Evolutionary conservation across 1,139 yeast species (phyloP).

Genomic region (Nakaseomyces nivariensis): DNA sequence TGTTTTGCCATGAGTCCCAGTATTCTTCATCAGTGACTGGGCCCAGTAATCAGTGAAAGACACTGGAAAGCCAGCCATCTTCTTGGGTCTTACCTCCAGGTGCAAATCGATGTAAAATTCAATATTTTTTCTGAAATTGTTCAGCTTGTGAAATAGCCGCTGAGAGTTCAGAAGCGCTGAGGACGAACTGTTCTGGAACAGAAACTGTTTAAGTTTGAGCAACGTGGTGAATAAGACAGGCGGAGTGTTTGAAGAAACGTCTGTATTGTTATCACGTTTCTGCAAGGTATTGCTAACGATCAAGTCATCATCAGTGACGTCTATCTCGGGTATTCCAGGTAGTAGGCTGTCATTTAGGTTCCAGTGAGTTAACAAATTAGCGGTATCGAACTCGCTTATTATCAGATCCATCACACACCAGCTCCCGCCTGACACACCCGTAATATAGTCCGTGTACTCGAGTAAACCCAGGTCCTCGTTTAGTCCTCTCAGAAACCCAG

Average conservation of each 20-base stretch:
- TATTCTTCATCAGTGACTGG: constrained; percentile 39
- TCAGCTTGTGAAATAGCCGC: constrained; percentile 3
- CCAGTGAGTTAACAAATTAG: constrained; percentile 35
- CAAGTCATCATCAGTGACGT: constrained; percentile 22
- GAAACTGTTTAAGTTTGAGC: constrained; percentile 12
- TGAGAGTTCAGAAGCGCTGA: not conserved
- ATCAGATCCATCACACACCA: constrained; percentile 49
- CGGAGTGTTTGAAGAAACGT: constrained; percentile 7
- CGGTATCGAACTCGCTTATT: constrained; percentile 36
- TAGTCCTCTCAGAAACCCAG: constrained; percentile 49
- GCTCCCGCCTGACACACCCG: constrained; percentile 65
- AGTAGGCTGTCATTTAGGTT: constrained; percentile 40
- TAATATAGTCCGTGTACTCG: constrained; percentile 45
- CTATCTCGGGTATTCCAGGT: constrained; percentile 42
- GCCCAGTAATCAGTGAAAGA: constrained; percentile 66
- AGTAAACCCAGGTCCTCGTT: constrained; percentile 42
- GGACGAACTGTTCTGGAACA: constrained; percentile 7
- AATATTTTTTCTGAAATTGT: constrained; percentile 31
- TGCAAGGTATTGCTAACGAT: constrained; percentile 6
- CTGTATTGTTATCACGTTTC: not conserved
- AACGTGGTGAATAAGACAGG: constrained; percentile 3
- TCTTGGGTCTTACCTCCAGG: constrained; percentile 42
- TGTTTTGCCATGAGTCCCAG: constrained; percentile 28
- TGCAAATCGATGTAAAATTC: constrained; percentile 44
- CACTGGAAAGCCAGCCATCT: constrained; percentile 42